Evolutionary conservation across 805 yeast species (phyloP).

Genomic region (Cephaloascus albidus): DNA sequence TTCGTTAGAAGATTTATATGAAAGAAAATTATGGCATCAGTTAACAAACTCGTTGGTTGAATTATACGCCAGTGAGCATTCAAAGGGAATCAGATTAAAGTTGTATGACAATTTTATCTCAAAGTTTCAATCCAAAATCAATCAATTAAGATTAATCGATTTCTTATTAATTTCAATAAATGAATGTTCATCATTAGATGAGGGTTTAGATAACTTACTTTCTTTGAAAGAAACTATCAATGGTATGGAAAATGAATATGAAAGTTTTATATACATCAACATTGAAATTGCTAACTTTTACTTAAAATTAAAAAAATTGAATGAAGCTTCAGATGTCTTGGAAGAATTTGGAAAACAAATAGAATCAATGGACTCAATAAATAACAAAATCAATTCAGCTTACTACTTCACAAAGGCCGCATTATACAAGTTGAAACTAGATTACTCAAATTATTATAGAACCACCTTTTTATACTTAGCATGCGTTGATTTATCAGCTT

Average conservation of each 20-base stretch:
- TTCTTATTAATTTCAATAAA: slow-evolving; percentile 53
- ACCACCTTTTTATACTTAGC: slow-evolving; percentile 78
- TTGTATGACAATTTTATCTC: slow-evolving; percentile 65
- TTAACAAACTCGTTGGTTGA: slow-evolving; percentile 58
- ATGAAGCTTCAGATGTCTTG: slow-evolving; percentile 56
- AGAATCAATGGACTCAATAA: slow-evolving; percentile 46
- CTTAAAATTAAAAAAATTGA: slow-evolving; percentile 39
- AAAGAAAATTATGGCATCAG: slow-evolving; percentile 92
- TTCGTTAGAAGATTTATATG: slow-evolving; percentile 75
- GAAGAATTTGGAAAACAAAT: slow-evolving; percentile 51
- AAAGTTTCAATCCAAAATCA: slow-evolving; percentile 60
- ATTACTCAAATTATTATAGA: slow-evolving; percentile 74
- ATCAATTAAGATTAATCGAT: slow-evolving; percentile 70
- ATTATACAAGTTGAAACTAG: slow-evolving; percentile 62
- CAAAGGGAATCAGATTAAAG: slow-evolving; percentile 48
- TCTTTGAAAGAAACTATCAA: slow-evolving; percentile 33
- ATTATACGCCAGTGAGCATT: slow-evolving; percentile 48
- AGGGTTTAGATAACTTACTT: slow-evolving; percentile 40
- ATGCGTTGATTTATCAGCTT: slow-evolving; percentile 40
- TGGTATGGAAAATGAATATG: slow-evolving; percentile 5
- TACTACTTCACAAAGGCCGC: slow-evolving; percentile 76
- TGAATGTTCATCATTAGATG: slow-evolving; percentile 29
- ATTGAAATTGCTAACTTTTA: slow-evolving; percentile 71
- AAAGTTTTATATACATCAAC: slow-evolving; percentile 26
- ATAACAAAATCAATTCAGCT: slow-evolving; percentile 67